phyloP scores from a whole-genome alignment of 2,329 filamentous ascomycete genomes.

The Talaromyces funiculosus region DNA sequence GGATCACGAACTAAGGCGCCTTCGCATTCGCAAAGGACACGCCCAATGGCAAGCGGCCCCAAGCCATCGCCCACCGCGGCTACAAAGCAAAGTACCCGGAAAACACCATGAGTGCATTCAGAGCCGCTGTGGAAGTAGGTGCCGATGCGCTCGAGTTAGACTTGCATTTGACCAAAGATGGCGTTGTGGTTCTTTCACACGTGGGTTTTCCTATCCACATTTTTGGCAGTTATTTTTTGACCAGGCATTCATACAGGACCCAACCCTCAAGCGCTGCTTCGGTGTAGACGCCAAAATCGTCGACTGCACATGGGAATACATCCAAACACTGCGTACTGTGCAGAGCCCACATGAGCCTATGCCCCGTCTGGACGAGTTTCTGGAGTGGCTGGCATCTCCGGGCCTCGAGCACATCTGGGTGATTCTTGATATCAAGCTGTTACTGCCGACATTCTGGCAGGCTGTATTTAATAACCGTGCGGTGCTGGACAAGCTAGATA shows the following conservation, averaged over 20 bases:
- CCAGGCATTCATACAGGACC: slow-evolving; percentile 53
- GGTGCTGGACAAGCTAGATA: slow-evolving; percentile 24
- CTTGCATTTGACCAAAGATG: slow-evolving; percentile 73
- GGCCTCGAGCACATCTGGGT: slow-evolving; percentile 68
- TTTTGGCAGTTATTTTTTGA: not conserved
- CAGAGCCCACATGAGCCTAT: slow-evolving; percentile 64
- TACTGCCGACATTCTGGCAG: not conserved
- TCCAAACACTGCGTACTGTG: slow-evolving; percentile 63
- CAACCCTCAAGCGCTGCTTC: slow-evolving; percentile 73
- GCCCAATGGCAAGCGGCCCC: slow-evolving; percentile 21
- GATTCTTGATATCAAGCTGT: slow-evolving; percentile 82
- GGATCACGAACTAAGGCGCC: not conserved
- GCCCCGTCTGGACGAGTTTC: slow-evolving; percentile 67
- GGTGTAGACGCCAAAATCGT: slow-evolving; percentile 65
- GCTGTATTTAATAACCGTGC: slow-evolving; percentile 7
- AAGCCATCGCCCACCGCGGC: slow-evolving; percentile 40
- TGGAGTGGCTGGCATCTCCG: slow-evolving; percentile 64
- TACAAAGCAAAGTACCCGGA: slow-evolving; percentile 70
- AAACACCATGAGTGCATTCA: slow-evolving; percentile 77
- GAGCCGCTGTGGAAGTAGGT: slow-evolving; percentile 64
- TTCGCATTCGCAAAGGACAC: slow-evolving; percentile 15
- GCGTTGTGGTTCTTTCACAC: slow-evolving; percentile 78
- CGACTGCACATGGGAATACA: slow-evolving; percentile 70
- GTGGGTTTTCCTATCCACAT: slow-evolving; percentile 37
- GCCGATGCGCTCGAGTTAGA: slow-evolving; percentile 88